Evolutionary conservation across 768 basidiomycete genomes (phyloP), one percentile per base, ranked within the genome.

Genomic region (Coprinellus aureogranulatus): DNA sequence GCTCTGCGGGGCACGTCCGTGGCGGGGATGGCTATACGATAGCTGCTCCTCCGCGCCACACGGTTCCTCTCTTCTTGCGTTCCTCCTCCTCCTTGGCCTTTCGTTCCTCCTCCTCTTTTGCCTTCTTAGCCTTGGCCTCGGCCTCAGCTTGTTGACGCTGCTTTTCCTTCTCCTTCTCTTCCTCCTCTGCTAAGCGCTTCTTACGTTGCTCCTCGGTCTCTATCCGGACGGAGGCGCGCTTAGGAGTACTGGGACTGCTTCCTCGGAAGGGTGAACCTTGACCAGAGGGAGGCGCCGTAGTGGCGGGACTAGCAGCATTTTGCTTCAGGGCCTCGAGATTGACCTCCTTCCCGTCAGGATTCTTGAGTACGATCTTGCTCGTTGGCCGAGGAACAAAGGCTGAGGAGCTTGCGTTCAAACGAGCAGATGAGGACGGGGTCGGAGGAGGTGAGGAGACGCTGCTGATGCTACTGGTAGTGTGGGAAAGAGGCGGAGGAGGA

Each of bases 381-480:
- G 77, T 73, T 11, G 71, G 63, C 28, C 73, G 67, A 6, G 90
- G 90, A 18, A 90, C 84, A 67, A 92, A 92, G 2, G 87, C 66
- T 56, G 71, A 79, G 3, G 90, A 89, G 64, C 77, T 78, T 3
- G 82, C 81, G 65, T 86, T 90, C 49, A 91, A 77, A 12, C 81
- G 77, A 8, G 79, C 67, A 34, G 34, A 34, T 2, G 85, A 75
- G 1, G 84, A 81, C 1, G 87, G 89, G 4, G 90, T 89, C 2
- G 87, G 81, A 23, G 85, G 85, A 2, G 89, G 85, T 3, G 87
- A 87, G 0, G 87, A 81, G 11, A 87, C 72, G 20, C 76, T 69
- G 42, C 70, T 70, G 25, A 81, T 74, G 59, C 73, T 80, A 53
- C 74, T 77, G 8, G 87, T 75, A 25, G 50, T 75, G 67, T 59